phyloP scores from a whole-genome alignment of 805 yeast species.

The Nakazawaea pomicola region DNA sequence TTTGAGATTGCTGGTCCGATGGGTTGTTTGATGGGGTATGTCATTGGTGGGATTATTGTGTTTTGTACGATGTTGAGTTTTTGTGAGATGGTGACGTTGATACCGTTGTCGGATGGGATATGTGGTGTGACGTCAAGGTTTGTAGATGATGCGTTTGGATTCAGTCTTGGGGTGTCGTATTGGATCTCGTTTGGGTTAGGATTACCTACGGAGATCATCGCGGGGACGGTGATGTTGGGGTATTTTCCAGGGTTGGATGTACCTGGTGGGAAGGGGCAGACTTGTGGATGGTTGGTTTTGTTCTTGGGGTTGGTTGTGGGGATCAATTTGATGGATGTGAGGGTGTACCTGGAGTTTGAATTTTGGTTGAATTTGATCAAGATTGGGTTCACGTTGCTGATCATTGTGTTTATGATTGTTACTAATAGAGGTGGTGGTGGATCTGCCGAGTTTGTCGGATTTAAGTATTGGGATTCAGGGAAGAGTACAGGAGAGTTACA shows the following conservation, averaged over 20 bases:
- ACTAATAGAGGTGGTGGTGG: conserved; percentile 56
- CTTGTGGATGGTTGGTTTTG: conserved; percentile 67
- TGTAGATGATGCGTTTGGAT: conserved; percentile 75
- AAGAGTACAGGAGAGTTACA: conserved; percentile 46
- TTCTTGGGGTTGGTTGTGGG: conserved; percentile 40
- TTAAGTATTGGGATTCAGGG: conserved; percentile 59
- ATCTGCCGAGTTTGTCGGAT: conserved; percentile 48
- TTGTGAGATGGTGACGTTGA: conserved; percentile 77
- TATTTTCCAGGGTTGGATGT: conserved; percentile 56
- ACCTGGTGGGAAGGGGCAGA: conserved; percentile 37
- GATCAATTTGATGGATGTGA: conserved; percentile 62
- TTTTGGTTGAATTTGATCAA: conserved; percentile 57
- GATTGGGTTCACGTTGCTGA: conserved; percentile 43
- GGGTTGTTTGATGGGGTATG: conserved; percentile 66
- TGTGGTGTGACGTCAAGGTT: conserved; percentile 71
- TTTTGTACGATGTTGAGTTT: conserved; percentile 66
- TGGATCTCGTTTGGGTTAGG: conserved; percentile 71
- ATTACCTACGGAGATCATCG: conserved; percentile 75
- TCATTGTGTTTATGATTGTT: conserved; percentile 61
- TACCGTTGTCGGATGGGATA: conserved; percentile 76
- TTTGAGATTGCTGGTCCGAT: conserved; percentile 72
- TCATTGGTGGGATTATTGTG: conserved; percentile 60
- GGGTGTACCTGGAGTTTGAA: conserved; percentile 72
- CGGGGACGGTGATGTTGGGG: conserved; percentile 70
- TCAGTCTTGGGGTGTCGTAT: conserved; percentile 68